phyloP scores from a whole-genome alignment of 176 grass and related monocot genomes.

The Luzula sylvatica region DNA sequence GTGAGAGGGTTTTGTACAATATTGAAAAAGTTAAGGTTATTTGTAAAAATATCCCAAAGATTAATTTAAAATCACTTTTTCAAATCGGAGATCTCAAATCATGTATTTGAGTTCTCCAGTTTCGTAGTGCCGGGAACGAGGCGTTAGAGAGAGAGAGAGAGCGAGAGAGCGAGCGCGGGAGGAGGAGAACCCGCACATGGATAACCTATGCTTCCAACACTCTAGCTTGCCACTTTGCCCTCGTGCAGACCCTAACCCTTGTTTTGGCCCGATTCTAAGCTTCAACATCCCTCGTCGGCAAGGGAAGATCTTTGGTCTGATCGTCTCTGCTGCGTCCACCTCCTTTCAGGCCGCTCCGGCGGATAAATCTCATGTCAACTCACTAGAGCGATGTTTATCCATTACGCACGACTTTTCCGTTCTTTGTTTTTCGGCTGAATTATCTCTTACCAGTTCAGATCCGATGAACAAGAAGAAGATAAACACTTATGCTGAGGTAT shows the following conservation, averaged over 20 bases:
- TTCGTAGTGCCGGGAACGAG: no score
- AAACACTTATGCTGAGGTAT: slow-evolving; percentile 68
- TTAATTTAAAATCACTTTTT: no score
- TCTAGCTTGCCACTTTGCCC: neutral
- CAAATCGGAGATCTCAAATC: no score
- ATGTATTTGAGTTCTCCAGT: no score
- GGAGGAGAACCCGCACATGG: slow-evolving; percentile 8
- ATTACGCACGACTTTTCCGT: slow-evolving; percentile 32
- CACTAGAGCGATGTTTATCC: slow-evolving; percentile 27
- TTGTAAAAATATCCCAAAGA: no score
- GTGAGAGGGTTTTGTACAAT: no score
- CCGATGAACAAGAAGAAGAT: slow-evolving; percentile 50
- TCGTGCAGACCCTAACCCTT: slow-evolving; percentile 26
- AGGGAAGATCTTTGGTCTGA: slow-evolving; percentile 4
- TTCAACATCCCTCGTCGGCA: neutral
- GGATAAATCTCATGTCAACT: slow-evolving; percentile 15
- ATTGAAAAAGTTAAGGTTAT: no score
- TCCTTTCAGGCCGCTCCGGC: slow-evolving; percentile 20
- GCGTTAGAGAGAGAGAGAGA: no score
- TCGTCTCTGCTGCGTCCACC: slow-evolving; percentile 24
- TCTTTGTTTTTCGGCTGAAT: slow-evolving; percentile 8
- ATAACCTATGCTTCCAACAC: slow-evolving; percentile 19
- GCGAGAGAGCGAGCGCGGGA: no score
- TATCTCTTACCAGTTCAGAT: slow-evolving; percentile 12
- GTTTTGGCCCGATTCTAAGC: slow-evolving; percentile 9